phyloP scores from a whole-genome alignment of 2,329 filamentous ascomycete genomes.

The Alternaria infectoria region DNA sequence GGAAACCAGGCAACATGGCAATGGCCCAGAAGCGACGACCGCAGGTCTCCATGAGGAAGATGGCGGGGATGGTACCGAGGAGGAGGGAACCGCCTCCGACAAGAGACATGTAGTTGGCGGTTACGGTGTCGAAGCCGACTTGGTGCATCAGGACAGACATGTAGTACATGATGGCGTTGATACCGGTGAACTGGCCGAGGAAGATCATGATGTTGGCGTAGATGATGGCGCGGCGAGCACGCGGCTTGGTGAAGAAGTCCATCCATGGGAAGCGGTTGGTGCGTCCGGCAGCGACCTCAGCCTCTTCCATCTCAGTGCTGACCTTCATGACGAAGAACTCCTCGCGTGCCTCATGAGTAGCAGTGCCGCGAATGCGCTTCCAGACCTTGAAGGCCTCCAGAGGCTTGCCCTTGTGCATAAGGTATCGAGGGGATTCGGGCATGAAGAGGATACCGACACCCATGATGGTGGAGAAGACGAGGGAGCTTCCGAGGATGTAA shows the following conservation, averaged over 20 bases:
- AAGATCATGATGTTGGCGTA: slow-evolving; percentile 77
- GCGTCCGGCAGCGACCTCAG: slow-evolving; percentile 58
- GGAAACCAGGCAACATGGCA: slow-evolving; percentile 73
- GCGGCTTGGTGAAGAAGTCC: slow-evolving; percentile 74
- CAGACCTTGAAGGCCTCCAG: slow-evolving; percentile 71
- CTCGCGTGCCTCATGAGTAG: slow-evolving; percentile 63
- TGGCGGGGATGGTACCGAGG: slow-evolving; percentile 70
- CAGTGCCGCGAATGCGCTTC: slow-evolving; percentile 72
- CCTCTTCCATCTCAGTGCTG: slow-evolving; percentile 61
- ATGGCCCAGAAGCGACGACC: slow-evolving; percentile 78
- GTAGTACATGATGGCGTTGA: slow-evolving; percentile 75
- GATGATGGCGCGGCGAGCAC: slow-evolving; percentile 62
- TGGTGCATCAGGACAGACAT: slow-evolving; percentile 71
- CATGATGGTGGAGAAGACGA: slow-evolving; percentile 72
- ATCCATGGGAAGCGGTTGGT: slow-evolving; percentile 70
- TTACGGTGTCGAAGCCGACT: slow-evolving; percentile 68
- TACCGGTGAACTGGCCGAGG: slow-evolving; percentile 74
- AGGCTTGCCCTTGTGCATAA: slow-evolving; percentile 70
- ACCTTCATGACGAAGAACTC: slow-evolving; percentile 78
- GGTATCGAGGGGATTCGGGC: slow-evolving; percentile 71
- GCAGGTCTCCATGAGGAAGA: slow-evolving; percentile 74
- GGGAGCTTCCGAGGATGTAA: slow-evolving; percentile 74
- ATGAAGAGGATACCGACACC: slow-evolving; percentile 72
- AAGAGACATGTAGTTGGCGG: slow-evolving; percentile 73
- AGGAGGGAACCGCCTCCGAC: slow-evolving; percentile 73